phyloP scores from a whole-genome alignment of 2,329 filamentous ascomycete genomes.

The Teratosphaeria gauchensis region DNA sequence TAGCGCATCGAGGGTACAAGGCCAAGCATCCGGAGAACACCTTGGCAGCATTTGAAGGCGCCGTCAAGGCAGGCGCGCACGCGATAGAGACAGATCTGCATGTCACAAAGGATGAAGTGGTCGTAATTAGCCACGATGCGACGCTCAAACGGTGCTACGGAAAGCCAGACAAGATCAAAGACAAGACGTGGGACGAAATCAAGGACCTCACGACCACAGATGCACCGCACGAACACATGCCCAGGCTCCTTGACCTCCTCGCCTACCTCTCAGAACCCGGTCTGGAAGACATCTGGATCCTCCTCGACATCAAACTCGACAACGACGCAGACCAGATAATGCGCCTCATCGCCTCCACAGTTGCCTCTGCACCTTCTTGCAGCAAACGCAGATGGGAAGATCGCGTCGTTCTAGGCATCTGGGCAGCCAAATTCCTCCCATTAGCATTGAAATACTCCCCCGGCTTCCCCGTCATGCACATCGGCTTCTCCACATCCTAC shows the following conservation, averaged over 20 bases:
- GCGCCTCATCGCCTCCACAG: slow-evolving; percentile 52
- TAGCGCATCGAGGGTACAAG: slow-evolving; percentile 73
- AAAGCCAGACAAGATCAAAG: slow-evolving; percentile 57
- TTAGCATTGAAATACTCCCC: slow-evolving; percentile 54
- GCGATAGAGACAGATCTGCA: slow-evolving; percentile 86
- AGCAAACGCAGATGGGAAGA: slow-evolving; percentile 53
- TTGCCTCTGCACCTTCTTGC: slow-evolving; percentile 2
- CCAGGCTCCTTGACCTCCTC: slow-evolving; percentile 64
- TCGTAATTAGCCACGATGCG: slow-evolving; percentile 63
- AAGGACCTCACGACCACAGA: slow-evolving; percentile 56
- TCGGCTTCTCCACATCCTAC: slow-evolving; percentile 57
- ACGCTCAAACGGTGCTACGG: slow-evolving; percentile 76
- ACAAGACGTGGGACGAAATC: slow-evolving; percentile 69
- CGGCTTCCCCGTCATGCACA: slow-evolving; percentile 54
- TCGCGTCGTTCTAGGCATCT: slow-evolving; percentile 70
- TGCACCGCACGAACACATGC: slow-evolving; percentile 61
- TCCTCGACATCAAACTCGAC: slow-evolving; percentile 82
- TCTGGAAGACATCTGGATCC: slow-evolving; percentile 61
- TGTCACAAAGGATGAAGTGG: slow-evolving; percentile 68
- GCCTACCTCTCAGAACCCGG: slow-evolving; percentile 58
- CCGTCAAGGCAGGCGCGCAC: slow-evolving; percentile 63
- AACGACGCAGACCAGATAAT: slow-evolving; percentile 65
- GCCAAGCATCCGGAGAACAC: slow-evolving; percentile 76
- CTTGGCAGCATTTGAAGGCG: slow-evolving; percentile 65
- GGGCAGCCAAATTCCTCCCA: slow-evolving; percentile 66